These are phyloP conservation scores for Lentinula sp. DNA, from an alignment of 768 basidiomycete species.

Conservation along the genomic window DNA sequence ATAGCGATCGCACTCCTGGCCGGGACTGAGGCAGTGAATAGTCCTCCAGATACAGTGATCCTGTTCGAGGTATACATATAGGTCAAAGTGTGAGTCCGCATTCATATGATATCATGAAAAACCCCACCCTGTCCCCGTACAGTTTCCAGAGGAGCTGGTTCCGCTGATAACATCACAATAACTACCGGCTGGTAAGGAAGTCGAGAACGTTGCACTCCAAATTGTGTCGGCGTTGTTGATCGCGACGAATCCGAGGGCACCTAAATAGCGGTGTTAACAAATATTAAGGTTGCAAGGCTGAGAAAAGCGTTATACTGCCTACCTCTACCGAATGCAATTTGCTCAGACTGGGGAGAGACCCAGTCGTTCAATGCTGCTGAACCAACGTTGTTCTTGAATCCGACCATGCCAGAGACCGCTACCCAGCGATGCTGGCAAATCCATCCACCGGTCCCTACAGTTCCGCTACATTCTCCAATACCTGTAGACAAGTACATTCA, in stretches of 20 bases:
- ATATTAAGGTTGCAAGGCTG: neutral
- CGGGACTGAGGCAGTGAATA: slow-evolving; percentile 42
- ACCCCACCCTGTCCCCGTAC: slow-evolving; percentile 46
- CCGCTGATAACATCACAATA: slow-evolving; percentile 68
- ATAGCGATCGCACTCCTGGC: slow-evolving; percentile 52
- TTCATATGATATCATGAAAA: neutral
- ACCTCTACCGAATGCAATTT: slow-evolving; percentile 67
- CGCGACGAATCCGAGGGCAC: slow-evolving; percentile 52
- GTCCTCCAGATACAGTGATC: slow-evolving; percentile 42
- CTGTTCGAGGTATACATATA: slow-evolving; percentile 19
- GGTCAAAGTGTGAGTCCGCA: neutral
- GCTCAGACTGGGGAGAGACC: slow-evolving; percentile 50
- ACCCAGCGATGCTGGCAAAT: slow-evolving; percentile 61
- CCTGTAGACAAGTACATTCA: slow-evolving; percentile 17
- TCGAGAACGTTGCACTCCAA: slow-evolving; percentile 54
- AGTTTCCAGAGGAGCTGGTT: slow-evolving; percentile 28
- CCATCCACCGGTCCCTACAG: slow-evolving; percentile 53
- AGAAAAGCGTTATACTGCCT: slow-evolving; percentile 7
- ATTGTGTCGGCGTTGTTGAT: slow-evolving; percentile 58
- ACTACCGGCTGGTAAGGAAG: slow-evolving; percentile 46
- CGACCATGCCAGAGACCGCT: slow-evolving; percentile 57
- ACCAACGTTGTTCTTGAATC: slow-evolving; percentile 57
- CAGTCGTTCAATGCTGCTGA: slow-evolving; percentile 45
- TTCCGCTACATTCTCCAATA: slow-evolving; percentile 43
- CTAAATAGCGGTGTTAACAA: slow-evolving; percentile 19